These are phyloP conservation scores for Stagonosporopsis cucurbitacearum DNA, from an alignment of 2,329 filamentous ascomycete genomes.

Conservation along the genomic window DNA sequence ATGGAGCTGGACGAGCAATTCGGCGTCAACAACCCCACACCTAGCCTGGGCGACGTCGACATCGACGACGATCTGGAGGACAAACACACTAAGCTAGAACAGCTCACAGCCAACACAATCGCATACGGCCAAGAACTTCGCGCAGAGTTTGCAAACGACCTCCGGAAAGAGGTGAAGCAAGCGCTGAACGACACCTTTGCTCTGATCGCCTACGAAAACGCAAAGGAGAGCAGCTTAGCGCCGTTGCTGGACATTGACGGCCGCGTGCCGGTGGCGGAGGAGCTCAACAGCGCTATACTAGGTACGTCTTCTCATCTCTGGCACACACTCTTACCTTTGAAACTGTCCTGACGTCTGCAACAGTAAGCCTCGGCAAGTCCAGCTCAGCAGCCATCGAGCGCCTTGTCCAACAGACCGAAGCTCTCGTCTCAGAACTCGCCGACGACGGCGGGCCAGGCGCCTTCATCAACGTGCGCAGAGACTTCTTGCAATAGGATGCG, in stretches of 20 bases:
- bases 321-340: neutral
- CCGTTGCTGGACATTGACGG: constrained; percentile 79
- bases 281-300: constrained; percentile 90
- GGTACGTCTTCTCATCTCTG: constrained; percentile 57
- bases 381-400: constrained; percentile 85
- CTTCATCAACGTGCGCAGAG: constrained; percentile 71
- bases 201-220: constrained; percentile 84
- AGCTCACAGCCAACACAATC: constrained; percentile 73
- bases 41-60: constrained; percentile 41
- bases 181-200: constrained; percentile 86
- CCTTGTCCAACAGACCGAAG: constrained; percentile 83
- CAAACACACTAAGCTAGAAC: constrained; percentile 38
- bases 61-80: constrained; percentile 47
- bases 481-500: constrained; percentile 40
- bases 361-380: constrained; percentile 91
- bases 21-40: constrained; percentile 41
- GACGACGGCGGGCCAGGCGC: constrained; percentile 81
- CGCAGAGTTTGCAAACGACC: constrained; percentile 76
- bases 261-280: constrained; percentile 82
- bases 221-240: constrained; percentile 76
- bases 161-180: constrained; percentile 72
- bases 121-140: constrained; percentile 80
- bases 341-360: constrained; percentile 31
- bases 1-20: constrained; percentile 64
- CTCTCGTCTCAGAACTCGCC: constrained; percentile 81